Percentiles rank a stretch among this genome's conserved stretches.
phyloP scores from a whole-genome alignment of 2,329 filamentous ascomycete species.

The Raffaelea deltoideospora region DNA sequence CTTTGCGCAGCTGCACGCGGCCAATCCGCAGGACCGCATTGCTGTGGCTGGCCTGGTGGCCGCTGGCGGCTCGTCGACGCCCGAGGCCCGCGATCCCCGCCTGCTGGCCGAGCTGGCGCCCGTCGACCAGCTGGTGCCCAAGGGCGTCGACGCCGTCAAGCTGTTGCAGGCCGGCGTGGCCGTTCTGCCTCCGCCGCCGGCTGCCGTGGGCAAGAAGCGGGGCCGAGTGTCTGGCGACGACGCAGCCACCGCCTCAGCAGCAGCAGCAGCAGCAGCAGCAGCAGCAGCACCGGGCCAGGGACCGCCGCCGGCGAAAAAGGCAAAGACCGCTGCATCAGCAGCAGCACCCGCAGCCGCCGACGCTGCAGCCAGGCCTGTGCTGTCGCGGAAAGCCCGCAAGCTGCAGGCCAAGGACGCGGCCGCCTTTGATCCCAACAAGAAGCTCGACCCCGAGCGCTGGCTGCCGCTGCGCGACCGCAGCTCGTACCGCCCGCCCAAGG shows the following conservation, averaged over 20 bases:
- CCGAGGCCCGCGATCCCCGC: too few species aligned
- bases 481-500: slow-evolving; percentile 77
- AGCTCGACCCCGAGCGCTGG: slow-evolving; percentile 84
- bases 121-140: slow-evolving; percentile 43
- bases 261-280: slow-evolving; percentile 16
- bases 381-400: slow-evolving; percentile 27
- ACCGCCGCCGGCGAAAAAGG: slow-evolving; percentile 5
- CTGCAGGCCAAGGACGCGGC: slow-evolving; percentile 13
- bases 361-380: slow-evolving; percentile 14
- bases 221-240: too few species aligned
- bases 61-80: slow-evolving; percentile 22
- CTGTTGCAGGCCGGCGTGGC: slow-evolving; percentile 55
- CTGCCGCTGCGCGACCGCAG: slow-evolving; percentile 78
- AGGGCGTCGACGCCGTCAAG: slow-evolving; percentile 40
- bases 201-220: slow-evolving; percentile 31
- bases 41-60: slow-evolving; percentile 77
- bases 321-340: slow-evolving; percentile 3
- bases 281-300: slow-evolving; percentile 1
- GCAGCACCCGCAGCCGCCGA: background rate
- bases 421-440: slow-evolving; percentile 57
- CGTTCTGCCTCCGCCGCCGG: slow-evolving; percentile 20
- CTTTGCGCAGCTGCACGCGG: slow-evolving; percentile 55
- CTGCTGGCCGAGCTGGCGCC: slow-evolving; percentile 6
- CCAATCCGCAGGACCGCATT: slow-evolving; percentile 51
- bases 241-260: slow-evolving; percentile 21